Evolutionary conservation across 306 rosid species (phyloP).

Genomic region (Oxytropis ochrocephala): DNA sequence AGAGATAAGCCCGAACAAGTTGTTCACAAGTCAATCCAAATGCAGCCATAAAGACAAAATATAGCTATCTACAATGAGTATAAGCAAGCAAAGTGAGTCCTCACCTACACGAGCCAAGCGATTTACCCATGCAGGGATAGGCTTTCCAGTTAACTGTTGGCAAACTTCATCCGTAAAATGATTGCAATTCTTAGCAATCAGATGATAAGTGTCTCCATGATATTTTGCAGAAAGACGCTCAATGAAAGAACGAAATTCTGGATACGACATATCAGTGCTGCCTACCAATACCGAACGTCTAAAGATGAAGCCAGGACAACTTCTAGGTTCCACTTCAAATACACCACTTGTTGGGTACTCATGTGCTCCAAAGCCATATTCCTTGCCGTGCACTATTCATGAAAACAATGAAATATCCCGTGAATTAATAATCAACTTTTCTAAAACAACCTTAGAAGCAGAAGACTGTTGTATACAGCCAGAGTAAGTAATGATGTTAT

Average conservation of each 20-base stretch:
- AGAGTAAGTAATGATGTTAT: background rate
- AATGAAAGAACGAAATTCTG: slow-evolving; percentile 66
- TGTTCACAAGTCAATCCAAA: too few relatives aligned
- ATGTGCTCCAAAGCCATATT: slow-evolving; percentile 95
- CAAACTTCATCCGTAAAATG: slow-evolving; percentile 90
- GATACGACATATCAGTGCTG: slow-evolving; percentile 58
- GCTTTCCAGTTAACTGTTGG: slow-evolving; percentile 70
- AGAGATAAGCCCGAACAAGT: too few relatives aligned
- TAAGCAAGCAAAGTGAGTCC: slow-evolving; percentile 20
- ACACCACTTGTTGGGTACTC: slow-evolving; percentile 88
- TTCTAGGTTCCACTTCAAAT: slow-evolving; percentile 94
- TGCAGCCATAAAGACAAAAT: background rate
- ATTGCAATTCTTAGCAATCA: slow-evolving; percentile 94
- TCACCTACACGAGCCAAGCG: slow-evolving; percentile 92
- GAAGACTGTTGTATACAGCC: too few relatives aligned
- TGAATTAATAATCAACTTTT: too few relatives aligned
- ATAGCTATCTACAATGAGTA: background rate
- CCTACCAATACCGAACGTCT: slow-evolving; percentile 77
- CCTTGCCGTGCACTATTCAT: slow-evolving; percentile 73
- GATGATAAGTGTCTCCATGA: slow-evolving; percentile 92
- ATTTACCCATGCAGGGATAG: slow-evolving; percentile 91
- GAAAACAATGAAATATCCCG: too few relatives aligned
- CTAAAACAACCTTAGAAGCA: too few relatives aligned
- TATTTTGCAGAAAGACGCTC: slow-evolving; percentile 69
- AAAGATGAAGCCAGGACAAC: slow-evolving; percentile 96